These are phyloP conservation scores for Rhododendron mucronatum DNA, from an alignment of 148 eudicot species.

Conservation along the genomic window DNA sequence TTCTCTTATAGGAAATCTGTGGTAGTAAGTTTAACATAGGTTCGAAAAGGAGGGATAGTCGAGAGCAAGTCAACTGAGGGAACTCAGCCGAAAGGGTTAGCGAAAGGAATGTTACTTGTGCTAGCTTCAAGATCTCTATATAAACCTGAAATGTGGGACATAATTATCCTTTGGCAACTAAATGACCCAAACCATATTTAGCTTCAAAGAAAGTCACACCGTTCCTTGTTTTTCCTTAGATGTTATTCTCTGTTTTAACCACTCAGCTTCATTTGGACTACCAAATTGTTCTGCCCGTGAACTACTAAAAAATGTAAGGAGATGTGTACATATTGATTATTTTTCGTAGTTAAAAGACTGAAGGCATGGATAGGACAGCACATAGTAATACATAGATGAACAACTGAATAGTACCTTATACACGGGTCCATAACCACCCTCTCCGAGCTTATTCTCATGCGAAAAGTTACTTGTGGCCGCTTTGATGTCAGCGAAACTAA, in stretches of 20 bases:
- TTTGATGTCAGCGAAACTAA: constrained; percentile 25
- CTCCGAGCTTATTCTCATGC: constrained; percentile 29
- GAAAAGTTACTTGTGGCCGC: constrained; percentile 36
- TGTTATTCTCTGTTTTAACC: too few species aligned
- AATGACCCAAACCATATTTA: too few species aligned
- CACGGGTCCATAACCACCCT: constrained; percentile 50
- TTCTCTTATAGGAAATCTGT: neutral
- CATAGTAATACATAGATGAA: neutral
- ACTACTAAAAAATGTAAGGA: neutral
- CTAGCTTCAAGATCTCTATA: neutral
- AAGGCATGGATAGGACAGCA: neutral
- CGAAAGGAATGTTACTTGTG: neutral
- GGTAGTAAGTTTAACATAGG: neutral
- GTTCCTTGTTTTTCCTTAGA: too few species aligned
- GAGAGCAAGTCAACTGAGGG: neutral
- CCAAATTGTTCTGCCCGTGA: neutral
- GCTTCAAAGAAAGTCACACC: too few species aligned
- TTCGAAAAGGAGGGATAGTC: neutral
- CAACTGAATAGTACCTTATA: constrained; percentile 30
- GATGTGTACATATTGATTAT: neutral
- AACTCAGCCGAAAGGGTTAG: neutral
- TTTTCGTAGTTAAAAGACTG: neutral
- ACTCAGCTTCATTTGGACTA: neutral
- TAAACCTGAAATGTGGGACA: neutral
- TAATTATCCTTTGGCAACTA: neutral